Conservation (phyloP, 2,329 filamentous ascomycete genomes). For the Furcasterigmium furcatum region DNA sequence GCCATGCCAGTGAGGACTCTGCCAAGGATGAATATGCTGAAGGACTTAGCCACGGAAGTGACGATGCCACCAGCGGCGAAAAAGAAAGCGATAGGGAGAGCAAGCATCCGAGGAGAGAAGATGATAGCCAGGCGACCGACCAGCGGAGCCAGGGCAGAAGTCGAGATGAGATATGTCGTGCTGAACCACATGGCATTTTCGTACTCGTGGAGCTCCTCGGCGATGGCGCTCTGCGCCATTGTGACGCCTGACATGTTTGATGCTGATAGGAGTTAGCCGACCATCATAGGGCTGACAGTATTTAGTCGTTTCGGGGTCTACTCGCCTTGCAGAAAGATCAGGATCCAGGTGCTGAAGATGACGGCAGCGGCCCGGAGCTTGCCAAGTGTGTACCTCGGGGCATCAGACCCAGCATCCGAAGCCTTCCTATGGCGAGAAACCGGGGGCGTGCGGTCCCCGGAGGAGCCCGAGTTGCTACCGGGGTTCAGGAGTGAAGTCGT, state of each 20-base stretch:
- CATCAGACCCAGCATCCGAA: slow-evolving; percentile 6
- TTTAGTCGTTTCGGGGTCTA: neutral
- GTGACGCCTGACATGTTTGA: slow-evolving; percentile 79
- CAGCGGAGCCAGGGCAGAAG: slow-evolving; percentile 64
- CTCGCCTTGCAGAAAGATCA: slow-evolving; percentile 59
- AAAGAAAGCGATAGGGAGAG: slow-evolving; percentile 56
- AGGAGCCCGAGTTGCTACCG: neutral
- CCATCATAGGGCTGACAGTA: too few relatives aligned
- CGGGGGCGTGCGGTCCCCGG: too few relatives aligned
- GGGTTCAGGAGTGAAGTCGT: slow-evolving; percentile 11
- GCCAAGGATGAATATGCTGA: slow-evolving; percentile 65
- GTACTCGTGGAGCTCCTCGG: slow-evolving; percentile 71
- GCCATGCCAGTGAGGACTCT: slow-evolving; percentile 67
- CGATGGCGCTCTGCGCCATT: slow-evolving; percentile 75
- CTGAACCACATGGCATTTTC: slow-evolving; percentile 77
- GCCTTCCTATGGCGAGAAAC: neutral
- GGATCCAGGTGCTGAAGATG: slow-evolving; percentile 47
- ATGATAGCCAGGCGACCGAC: slow-evolving; percentile 70
- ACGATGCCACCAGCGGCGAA: slow-evolving; percentile 62
- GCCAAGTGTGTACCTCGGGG: slow-evolving; percentile 18
- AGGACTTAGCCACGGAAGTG: slow-evolving; percentile 57
- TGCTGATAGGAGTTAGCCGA: slow-evolving; percentile 29
- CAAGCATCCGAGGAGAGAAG: slow-evolving; percentile 65
- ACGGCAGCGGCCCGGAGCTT: slow-evolving; percentile 39
- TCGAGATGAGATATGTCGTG: slow-evolving; percentile 65